Conservation (phyloP, 2,329 filamentous ascomycete genomes). For the Venturia nashicola region DNA sequence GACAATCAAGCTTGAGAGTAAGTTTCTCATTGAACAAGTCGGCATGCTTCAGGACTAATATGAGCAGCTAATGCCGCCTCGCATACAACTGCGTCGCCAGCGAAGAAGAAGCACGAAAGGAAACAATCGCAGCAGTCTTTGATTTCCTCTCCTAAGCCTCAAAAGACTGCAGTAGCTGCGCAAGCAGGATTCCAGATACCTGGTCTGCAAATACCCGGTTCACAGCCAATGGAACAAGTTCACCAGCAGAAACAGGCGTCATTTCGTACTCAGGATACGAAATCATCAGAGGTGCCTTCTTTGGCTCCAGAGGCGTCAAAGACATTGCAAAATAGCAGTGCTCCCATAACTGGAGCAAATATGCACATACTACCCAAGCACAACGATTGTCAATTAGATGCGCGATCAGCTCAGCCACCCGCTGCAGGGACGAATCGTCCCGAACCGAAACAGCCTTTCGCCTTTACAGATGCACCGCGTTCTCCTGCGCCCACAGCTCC, state of each 20-base stretch:
- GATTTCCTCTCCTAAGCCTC: not conserved
- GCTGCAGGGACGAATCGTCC: slow-evolving; percentile 1
- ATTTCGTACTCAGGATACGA: not conserved
- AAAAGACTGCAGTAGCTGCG: not conserved
- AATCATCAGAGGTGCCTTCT: not conserved
- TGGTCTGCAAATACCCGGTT: not conserved
- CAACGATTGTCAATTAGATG: not conserved
- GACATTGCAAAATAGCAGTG: not conserved
- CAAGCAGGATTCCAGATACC: not conserved
- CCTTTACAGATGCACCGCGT: not conserved
- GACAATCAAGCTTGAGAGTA: not conserved
- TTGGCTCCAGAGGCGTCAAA: not conserved
- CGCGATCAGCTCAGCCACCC: slow-evolving; percentile 1
- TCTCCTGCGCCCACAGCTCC: not conserved
- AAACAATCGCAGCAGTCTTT: not conserved
- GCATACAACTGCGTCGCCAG: not conserved
- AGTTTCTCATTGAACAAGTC: not conserved
- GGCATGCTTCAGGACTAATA: not conserved
- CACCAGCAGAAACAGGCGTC: not conserved
- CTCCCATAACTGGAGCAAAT: not conserved
- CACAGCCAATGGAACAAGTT: not conserved
- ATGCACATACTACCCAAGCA: not conserved
- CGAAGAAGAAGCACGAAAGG: not conserved
- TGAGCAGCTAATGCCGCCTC: not conserved
- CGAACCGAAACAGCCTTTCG: not conserved